These are phyloP conservation scores for Hypoxylon sp. DNA, from an alignment of 2,329 filamentous ascomycete species.

Conservation along the genomic window DNA sequence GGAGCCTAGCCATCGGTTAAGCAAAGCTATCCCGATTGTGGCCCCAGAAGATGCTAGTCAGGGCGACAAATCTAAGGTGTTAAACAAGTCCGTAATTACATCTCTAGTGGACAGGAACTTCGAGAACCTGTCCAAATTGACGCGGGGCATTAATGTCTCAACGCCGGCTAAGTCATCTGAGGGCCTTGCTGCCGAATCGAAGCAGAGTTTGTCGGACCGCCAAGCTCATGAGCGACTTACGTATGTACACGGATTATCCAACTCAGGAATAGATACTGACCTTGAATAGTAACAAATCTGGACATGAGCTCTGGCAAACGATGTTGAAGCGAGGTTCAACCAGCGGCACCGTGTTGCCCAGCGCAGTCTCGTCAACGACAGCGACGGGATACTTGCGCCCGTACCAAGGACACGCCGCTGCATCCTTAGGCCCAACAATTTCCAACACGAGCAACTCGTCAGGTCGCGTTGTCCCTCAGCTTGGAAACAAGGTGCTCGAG, in stretches of 20 bases:
- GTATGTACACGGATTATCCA: conserved; percentile 38
- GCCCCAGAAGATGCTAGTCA: conserved; percentile 45
- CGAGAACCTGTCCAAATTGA: conserved; percentile 27
- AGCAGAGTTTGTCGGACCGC: conserved; percentile 34
- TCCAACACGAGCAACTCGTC: conserved; percentile 55
- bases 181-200: conserved; percentile 34
- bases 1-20: conserved; percentile 46
- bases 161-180: conserved; percentile 26
- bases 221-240: conserved; percentile 49
- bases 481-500: conserved; percentile 46
- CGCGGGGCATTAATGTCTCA: conserved; percentile 29
- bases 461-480: conserved; percentile 47
- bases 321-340: conserved; percentile 66
- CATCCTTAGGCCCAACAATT: conserved; percentile 61
- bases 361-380: conserved; percentile 65
- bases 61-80: conserved; percentile 27
- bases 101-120: conserved; percentile 19
- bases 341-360: conserved; percentile 60
- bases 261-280: conserved; percentile 17
- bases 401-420: conserved; percentile 65
- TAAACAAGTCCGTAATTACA: conserved; percentile 9
- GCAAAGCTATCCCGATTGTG: conserved; percentile 53
- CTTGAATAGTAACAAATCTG: conserved; percentile 55
- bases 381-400: conserved; percentile 67
- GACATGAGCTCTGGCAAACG: conserved; percentile 62